Percentiles rank a stretch among this genome's conserved stretches.
Conservation (phyloP, 1,284 basidiomycete genomes). For the Mycena sp. region DNA sequence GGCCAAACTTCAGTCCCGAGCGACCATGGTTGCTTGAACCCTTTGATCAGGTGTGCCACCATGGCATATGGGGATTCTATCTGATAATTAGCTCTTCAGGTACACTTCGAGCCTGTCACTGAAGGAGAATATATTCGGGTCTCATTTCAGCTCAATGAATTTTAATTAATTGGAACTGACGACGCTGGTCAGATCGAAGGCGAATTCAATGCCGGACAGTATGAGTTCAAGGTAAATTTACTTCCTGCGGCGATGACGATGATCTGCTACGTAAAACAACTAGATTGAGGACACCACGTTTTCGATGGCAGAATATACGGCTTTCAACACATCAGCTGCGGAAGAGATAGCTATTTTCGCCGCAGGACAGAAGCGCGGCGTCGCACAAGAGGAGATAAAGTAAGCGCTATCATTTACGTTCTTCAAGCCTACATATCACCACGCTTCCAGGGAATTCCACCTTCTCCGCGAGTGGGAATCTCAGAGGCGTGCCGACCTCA, state of each 20-base stretch:
- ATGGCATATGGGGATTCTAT: too few relatives aligned
- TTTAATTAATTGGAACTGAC: background rate
- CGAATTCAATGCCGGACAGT: constrained; percentile 68
- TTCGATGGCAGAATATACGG: constrained; percentile 60
- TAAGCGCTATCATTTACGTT: constrained; percentile 28
- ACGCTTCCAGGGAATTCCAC: constrained; percentile 42
- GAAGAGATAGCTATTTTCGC: constrained; percentile 56
- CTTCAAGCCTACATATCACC: background rate
- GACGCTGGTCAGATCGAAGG: constrained; percentile 53
- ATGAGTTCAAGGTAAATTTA: constrained; percentile 58
- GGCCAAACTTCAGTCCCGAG: constrained; percentile 53
- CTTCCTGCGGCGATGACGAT: background rate
- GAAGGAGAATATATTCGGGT: constrained; percentile 60
- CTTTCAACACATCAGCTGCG: constrained; percentile 53
- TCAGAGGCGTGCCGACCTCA: constrained; percentile 21
- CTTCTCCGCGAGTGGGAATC: constrained; percentile 48
- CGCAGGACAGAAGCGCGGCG: constrained; percentile 45
- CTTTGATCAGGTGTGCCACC: constrained; percentile 64
- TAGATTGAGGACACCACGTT: constrained; percentile 60
- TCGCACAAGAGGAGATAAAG: constrained; percentile 51
- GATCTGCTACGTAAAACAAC: background rate
- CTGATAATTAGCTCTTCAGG: constrained; percentile 38
- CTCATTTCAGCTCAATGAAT: background rate
- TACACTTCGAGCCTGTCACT: constrained; percentile 54
- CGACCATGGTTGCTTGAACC: constrained; percentile 68